phyloP scores from a whole-genome alignment of 371 early-diverging fungal species.

The Entomophthora muscae region DNA sequence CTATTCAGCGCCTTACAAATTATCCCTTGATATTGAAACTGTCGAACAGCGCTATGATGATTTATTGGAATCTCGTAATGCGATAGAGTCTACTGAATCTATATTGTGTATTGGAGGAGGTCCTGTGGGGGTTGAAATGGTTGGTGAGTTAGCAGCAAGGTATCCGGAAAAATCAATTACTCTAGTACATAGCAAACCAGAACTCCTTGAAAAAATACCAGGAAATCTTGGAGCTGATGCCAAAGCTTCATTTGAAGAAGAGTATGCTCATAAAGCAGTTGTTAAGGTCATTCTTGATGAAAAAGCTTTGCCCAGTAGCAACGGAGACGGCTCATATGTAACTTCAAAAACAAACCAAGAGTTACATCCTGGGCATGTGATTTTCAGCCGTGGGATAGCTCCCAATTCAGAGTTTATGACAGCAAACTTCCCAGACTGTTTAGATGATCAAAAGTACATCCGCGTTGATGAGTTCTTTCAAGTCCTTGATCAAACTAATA shows the following conservation, averaged over 20 bases:
- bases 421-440: conserved; percentile 12
- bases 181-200: conserved; percentile 16
- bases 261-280: background rate
- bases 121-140: conserved; percentile 29
- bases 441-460: conserved; percentile 15
- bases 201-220: conserved; percentile 14
- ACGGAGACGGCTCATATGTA: background rate
- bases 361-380: background rate
- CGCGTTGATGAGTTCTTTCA: conserved; percentile 14
- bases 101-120: conserved; percentile 35
- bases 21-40: background rate
- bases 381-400: background rate
- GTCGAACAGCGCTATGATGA: conserved; percentile 12
- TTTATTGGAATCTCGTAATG: conserved; percentile 13
- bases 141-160: conserved; percentile 23
- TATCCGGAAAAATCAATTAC: conserved; percentile 18
- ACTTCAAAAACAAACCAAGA: conserved; percentile 17
- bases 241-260: conserved; percentile 11
- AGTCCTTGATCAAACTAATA: conserved; percentile 11
- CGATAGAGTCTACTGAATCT: conserved; percentile 16
- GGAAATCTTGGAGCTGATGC: conserved; percentile 12
- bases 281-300: conserved; percentile 13
- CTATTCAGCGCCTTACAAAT: conserved; percentile 20
- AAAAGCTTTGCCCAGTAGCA: conserved; percentile 10
- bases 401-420: conserved; percentile 17